Base-by-base conservation (phyloP, 1,139 yeast species). In the Ogataea hybrid region DNA sequence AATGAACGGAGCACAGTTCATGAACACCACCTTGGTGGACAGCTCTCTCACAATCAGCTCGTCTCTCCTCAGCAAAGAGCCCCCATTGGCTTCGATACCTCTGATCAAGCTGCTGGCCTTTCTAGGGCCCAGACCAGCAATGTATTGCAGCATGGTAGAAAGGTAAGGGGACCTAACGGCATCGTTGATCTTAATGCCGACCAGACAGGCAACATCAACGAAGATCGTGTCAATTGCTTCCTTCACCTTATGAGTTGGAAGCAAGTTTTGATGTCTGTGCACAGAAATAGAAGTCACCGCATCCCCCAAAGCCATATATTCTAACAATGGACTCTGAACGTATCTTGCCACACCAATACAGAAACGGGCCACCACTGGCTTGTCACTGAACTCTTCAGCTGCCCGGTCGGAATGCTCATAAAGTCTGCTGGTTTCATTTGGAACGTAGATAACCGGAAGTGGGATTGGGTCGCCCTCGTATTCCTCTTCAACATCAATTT, bases 71-170 rank as follows among this genome's bases (percentile, higher is more conserved):
- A 77, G 72, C 64, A 79, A 76, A 48, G 75, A 79, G 39, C 79
- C 86, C 25, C 83, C 95, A 60, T 74, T 81, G 48, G 84, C 71
- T 57, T 85, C 88, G 50, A 92, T 81, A 32, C 87, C 86, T 62
- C 90, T 87, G 35, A 90, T 64, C 50, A 94, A 73, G 35, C 95
- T 95, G 22, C 87, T 76, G 0, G 97, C 94, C 62, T 92, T 92
- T 69, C 98, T 83, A 34, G 96, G 95, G 35, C 99, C 99, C 46
- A 92, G 73, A 25, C 99, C 99, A 14, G 95, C 79, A 43, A 92
- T 77, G 60, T 75, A 94, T 29, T 81, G 94, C 48, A 92, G 69
- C 40, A 81, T 64, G 40, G 79, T 77, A 0, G 95, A 87, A 49
- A 79, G 65, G 55, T 87, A 85, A 1, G 81, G 70, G 44, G 84